These are phyloP conservation scores for Lipomyces oligophaga DNA, from an alignment of 805 yeast species.

Conservation along the genomic window DNA sequence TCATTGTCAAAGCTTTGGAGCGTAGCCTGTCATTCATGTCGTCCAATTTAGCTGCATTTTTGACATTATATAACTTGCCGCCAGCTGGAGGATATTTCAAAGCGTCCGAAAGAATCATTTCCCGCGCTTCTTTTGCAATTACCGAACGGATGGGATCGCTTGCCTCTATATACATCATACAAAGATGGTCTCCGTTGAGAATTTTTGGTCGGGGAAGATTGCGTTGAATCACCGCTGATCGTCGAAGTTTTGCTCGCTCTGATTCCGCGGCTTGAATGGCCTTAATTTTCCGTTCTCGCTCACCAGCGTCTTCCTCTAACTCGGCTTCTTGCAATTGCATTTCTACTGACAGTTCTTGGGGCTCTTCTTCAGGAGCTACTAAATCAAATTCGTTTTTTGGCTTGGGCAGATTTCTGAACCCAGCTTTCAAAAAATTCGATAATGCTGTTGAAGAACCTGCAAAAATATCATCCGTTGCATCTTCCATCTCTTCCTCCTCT, in stretches of 20 bases:
- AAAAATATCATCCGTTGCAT: constrained; percentile 39
- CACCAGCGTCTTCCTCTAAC: constrained; percentile 34
- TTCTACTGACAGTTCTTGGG: constrained; percentile 19
- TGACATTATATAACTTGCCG: constrained; percentile 10
- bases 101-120: constrained; percentile 34
- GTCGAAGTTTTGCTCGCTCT: constrained; percentile 36
- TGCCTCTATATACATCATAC: constrained; percentile 1
- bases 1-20: constrained; percentile 13
- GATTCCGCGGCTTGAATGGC: constrained; percentile 26
- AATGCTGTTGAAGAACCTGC: constrained; percentile 33
- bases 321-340: constrained; percentile 24
- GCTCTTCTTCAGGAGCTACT: constrained; percentile 38
- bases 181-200: constrained; percentile 11
- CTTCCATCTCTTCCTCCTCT: constrained; percentile 26
- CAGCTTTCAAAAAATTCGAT: constrained; percentile 12
- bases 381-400: constrained; percentile 42
- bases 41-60: constrained; percentile 12
- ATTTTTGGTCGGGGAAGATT: constrained; percentile 39
- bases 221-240: constrained; percentile 48
- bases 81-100: constrained; percentile 29
- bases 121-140: constrained; percentile 29
- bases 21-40: constrained; percentile 31
- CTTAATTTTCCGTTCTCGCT: constrained; percentile 32
- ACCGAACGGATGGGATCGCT: constrained; percentile 16
- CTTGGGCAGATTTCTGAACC: constrained; percentile 36